Evolutionary conservation across 345 rosid species (phyloP).

Genomic region (Psidium friedrichsthalianum): DNA sequence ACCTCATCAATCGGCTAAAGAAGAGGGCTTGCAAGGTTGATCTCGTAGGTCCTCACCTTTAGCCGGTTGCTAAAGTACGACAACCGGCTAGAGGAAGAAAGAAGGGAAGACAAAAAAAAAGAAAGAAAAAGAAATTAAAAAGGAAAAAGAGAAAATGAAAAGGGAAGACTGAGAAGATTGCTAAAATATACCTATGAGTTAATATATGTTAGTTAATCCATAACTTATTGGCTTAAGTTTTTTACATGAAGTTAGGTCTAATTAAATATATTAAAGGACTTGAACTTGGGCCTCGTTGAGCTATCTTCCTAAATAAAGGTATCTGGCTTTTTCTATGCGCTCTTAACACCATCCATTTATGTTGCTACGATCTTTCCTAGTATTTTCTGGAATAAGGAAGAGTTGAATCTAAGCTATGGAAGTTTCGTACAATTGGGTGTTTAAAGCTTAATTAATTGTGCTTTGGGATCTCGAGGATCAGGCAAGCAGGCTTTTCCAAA

Average conservation of each 20-base stretch:
- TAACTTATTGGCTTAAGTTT: background rate
- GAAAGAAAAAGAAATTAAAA: too few species aligned
- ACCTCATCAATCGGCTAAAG: too few species aligned
- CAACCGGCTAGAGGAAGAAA: too few species aligned
- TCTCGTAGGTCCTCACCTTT: too few species aligned
- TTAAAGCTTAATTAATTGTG: background rate
- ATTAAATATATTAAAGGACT: background rate
- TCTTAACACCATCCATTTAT: background rate
- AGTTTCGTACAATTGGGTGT: background rate
- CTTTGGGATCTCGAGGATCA: background rate
- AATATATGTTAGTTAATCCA: fast-evolving
- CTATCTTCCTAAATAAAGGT: background rate
- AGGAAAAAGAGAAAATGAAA: too few species aligned
- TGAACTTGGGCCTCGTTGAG: background rate
- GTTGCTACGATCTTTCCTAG: background rate
- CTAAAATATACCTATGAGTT: background rate
- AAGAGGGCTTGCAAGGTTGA: too few species aligned
- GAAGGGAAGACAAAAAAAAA: too few species aligned
- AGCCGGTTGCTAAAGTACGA: too few species aligned
- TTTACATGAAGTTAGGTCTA: fast-evolving
- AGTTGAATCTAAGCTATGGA: background rate
- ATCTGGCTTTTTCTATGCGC: fast-evolving
- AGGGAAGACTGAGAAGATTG: too few species aligned
- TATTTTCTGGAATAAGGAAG: background rate
- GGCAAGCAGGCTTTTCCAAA: background rate